phyloP scores from a whole-genome alignment of 345 rosid genomes.

The Atalantia buxifolia region DNA sequence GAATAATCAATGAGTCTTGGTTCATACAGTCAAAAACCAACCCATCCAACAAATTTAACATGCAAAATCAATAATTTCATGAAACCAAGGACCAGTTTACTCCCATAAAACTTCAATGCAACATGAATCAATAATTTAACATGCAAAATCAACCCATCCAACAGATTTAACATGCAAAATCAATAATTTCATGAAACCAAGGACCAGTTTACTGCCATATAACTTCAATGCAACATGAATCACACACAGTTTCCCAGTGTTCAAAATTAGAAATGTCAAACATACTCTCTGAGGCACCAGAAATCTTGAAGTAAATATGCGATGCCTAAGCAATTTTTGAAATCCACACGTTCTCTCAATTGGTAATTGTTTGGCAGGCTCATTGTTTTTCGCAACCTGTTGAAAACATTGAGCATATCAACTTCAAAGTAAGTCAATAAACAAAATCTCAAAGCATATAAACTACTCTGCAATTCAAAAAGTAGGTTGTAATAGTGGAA shows the following conservation, averaged over 20 bases:
- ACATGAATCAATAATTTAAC: background rate
- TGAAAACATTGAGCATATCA: slow-evolving; percentile 4
- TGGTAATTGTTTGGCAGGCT: slow-evolving; percentile 17
- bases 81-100: background rate
- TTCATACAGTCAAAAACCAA: background rate
- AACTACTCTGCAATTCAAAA: background rate
- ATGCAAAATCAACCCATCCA: too few species aligned
- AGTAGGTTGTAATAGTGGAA: background rate
- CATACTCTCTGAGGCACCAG: slow-evolving; percentile 28
- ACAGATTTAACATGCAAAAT: too few species aligned
- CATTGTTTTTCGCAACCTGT: slow-evolving; percentile 32
- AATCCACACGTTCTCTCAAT: slow-evolving; percentile 9
- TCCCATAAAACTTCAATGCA: background rate
- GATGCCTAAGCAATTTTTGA: slow-evolving; percentile 17
- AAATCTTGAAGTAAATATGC: slow-evolving; percentile 19
- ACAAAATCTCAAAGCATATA: background rate
- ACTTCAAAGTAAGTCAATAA: background rate
- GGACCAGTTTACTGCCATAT: background rate
- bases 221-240: background rate
- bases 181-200: too few species aligned
- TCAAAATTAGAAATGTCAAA: slow-evolving; percentile 1
- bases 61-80: too few species aligned
- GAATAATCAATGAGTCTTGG: background rate
- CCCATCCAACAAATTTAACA: background rate
- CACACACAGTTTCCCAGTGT: background rate